Percentiles rank a stretch among this genome's conserved stretches.
These are phyloP conservation scores for Acacia crassicarpa DNA, from an alignment of 306 rosid species.

Conservation along the genomic window DNA sequence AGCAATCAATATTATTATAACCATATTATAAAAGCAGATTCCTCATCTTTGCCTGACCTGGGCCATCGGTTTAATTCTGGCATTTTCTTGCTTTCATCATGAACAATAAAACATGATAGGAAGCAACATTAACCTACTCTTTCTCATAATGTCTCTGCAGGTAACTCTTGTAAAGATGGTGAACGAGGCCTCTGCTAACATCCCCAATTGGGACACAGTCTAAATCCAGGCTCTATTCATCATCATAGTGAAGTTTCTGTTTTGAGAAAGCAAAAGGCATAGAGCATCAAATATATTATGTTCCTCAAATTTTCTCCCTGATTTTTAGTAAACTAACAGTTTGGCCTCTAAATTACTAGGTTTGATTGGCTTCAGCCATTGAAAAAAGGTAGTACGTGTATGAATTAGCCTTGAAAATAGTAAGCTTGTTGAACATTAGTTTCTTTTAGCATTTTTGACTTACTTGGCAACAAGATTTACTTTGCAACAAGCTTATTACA, in stretches of 20 bases:
- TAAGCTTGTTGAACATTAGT: neutral
- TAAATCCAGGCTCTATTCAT: neutral
- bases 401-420: neutral
- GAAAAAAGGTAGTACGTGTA: neutral
- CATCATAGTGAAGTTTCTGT: neutral
- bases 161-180: constrained; percentile 21
- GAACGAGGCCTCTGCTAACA: constrained; percentile 16
- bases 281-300: neutral
- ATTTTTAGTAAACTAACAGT: neutral
- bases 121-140: neutral
- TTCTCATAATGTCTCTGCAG: neutral
- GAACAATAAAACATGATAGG: neutral
- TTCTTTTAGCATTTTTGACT: neutral
- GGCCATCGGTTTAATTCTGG: neutral
- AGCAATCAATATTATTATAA: neutral
- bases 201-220: neutral
- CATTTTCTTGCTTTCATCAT: neutral
- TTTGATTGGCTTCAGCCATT: neutral
- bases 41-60: neutral
- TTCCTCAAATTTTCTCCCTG: neutral
- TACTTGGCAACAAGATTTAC: neutral
- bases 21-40: neutral
- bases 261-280: neutral
- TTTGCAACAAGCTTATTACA: neutral
- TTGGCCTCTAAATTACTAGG: neutral